Evolutionary conservation across 306 rosid species (phyloP).

Genomic region (Carpinus fangiana): DNA sequence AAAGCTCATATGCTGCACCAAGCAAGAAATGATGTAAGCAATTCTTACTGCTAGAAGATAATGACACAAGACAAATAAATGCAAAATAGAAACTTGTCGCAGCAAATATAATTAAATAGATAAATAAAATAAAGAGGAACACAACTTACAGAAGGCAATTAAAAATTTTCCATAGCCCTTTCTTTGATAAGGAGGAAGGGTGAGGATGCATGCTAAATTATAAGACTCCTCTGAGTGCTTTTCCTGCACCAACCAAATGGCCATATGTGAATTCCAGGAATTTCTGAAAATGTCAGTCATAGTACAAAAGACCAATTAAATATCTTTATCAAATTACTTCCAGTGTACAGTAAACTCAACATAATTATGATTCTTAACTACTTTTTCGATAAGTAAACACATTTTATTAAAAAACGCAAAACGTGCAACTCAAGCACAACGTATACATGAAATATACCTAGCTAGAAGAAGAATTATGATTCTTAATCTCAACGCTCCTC

Average conservation of each 20-base stretch:
- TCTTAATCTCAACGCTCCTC: neutral
- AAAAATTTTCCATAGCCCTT: conserved; percentile 99
- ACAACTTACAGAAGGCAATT: conserved; percentile 89
- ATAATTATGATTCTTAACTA: neutral
- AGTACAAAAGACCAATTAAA: neutral
- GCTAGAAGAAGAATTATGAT: neutral
- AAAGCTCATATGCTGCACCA: conserved; percentile 92
- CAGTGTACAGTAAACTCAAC: no score
- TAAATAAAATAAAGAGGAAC: neutral
- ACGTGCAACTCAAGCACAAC: no score
- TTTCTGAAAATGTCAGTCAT: no score
- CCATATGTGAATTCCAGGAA: neutral
- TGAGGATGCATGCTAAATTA: conserved; percentile 95
- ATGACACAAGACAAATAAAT: conserved; percentile 5
- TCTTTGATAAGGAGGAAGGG: conserved; percentile 99
- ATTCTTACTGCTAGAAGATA: conserved; percentile 2
- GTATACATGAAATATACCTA: no score
- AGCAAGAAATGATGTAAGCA: conserved; percentile 28
- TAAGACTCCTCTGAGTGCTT: conserved; percentile 99
- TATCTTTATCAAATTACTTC: neutral
- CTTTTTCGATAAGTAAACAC: no score
- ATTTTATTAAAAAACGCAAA: no score
- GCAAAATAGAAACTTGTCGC: neutral
- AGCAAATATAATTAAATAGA: neutral
- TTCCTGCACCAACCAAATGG: conserved; percentile 56